Percentiles rank a stretch among this genome's conserved stretches.
phyloP scores from a whole-genome alignment of 148 eudicot genomes.

The Camellia sinensis region DNA sequence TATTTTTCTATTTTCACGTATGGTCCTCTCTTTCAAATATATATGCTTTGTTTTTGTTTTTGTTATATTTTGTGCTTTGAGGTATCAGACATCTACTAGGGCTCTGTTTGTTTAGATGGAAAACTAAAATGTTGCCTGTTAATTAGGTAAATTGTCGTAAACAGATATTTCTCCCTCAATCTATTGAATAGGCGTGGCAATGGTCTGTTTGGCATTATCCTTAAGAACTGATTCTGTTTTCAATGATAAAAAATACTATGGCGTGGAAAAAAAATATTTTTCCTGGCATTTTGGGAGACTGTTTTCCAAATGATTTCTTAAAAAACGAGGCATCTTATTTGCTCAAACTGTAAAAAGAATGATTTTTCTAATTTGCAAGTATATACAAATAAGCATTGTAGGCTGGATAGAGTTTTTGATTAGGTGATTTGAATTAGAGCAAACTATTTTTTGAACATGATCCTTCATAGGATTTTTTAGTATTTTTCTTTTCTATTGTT shows the following conservation, averaged over 20 bases:
- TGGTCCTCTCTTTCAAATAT: background rate
- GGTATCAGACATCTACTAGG: background rate
- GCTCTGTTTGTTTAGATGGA: background rate
- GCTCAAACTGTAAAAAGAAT: background rate
- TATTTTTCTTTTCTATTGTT: background rate
- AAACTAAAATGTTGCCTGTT: background rate
- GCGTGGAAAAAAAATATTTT: background rate
- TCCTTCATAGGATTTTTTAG: background rate
- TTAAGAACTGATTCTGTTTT: background rate
- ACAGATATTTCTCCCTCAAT: background rate
- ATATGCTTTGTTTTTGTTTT: constrained; percentile 10
- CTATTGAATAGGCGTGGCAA: background rate
- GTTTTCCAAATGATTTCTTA: background rate
- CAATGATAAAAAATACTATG: background rate
- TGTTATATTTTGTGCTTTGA: background rate
- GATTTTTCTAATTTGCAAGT: background rate
- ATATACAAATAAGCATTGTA: background rate
- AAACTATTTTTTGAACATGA: background rate
- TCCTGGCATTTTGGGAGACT: background rate
- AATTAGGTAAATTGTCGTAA: background rate
- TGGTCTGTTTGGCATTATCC: background rate
- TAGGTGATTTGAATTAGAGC: too few relatives aligned
- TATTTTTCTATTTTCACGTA: too few relatives aligned
- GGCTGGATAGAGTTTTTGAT: too few relatives aligned
- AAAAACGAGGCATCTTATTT: background rate